phyloP scores from a whole-genome alignment of 768 basidiomycete species.

The Dioszegia hungarica region DNA sequence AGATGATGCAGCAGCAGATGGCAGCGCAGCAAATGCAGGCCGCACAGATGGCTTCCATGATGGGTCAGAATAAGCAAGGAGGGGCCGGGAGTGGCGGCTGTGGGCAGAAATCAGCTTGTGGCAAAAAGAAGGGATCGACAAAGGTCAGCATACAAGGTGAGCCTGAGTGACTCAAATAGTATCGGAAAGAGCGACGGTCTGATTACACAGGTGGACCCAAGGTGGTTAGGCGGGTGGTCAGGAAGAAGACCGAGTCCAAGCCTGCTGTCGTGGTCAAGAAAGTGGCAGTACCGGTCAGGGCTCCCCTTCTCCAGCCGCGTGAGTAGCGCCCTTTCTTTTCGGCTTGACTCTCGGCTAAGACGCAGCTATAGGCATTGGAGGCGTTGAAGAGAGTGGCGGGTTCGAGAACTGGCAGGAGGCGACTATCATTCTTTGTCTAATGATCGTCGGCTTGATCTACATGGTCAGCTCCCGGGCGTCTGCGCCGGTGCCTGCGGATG shows the following conservation, averaged over 20 bases:
- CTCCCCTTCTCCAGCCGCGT: not conserved
- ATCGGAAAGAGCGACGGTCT: not conserved
- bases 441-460: conserved; percentile 34
- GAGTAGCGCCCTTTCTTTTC: not conserved
- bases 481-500: not conserved
- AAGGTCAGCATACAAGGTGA: conserved; percentile 23
- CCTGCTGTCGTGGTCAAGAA: not conserved
- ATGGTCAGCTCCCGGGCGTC: conserved; percentile 26
- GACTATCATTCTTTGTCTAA: conserved; percentile 37
- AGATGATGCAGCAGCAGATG: conserved; percentile 41
- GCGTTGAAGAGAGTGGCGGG: conserved; percentile 5
- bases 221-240: not conserved
- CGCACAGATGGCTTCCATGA: conserved; percentile 32
- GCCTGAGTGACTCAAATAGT: not conserved
- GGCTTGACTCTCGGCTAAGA: not conserved
- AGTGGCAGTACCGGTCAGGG: not conserved
- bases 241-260: not conserved
- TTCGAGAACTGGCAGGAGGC: conserved; percentile 42
- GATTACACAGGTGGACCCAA: not conserved
- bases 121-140: conserved; percentile 2
- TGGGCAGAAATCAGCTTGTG: not conserved
- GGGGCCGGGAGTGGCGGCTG: not conserved
- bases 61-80: not conserved
- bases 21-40: conserved; percentile 37
- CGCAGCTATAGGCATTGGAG: not conserved